Evolutionary conservation across 345 rosid species (phyloP).

Genomic region (rapeseed (Brassica napus)): Da-Ae NC_063435.1:12383501-12384000

Average conservation of each 20-base stretch:
- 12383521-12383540: no score
- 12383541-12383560: conserved; percentile 18
- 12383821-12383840: no score
- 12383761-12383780: conserved; percentile 12
- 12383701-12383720: conserved; percentile 30
- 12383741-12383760: conserved; percentile 31
- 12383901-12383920: no score
- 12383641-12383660: conserved; percentile 42
- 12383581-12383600: conserved; percentile 28
- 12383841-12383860: no score
- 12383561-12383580: conserved; percentile 39
- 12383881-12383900: no score
- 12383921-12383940: no score
- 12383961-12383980: background rate
- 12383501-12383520: conserved; percentile 4
- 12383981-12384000: background rate
- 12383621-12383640: conserved; percentile 73
- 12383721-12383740: conserved; percentile 36
- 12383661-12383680: conserved; percentile 40
- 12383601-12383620: conserved; percentile 41
- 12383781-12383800: background rate
- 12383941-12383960: background rate
- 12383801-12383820: background rate
- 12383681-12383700: conserved; percentile 34
- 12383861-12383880: no score